Conservation (phyloP, 192 early-diverging fungal species). For the Coemansia sp. region DNA sequence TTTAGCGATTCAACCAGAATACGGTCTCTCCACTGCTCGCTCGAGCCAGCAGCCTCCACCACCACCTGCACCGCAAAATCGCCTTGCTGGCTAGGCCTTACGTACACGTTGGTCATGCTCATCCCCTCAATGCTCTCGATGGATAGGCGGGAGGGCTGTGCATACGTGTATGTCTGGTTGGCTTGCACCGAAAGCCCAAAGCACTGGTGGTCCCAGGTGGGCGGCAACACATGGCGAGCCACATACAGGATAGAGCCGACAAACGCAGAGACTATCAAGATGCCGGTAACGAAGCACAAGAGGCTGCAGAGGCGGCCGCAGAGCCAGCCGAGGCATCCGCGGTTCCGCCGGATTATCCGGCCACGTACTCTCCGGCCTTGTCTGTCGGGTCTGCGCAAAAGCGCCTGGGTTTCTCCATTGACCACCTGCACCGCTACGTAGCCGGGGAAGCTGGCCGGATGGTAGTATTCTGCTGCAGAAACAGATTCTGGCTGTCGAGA, state of each 20-base stretch:
- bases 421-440: constrained; percentile 34
- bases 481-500: background rate
- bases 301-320: constrained; percentile 19
- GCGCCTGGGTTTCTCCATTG: constrained; percentile 20
- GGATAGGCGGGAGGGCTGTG: background rate
- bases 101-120: constrained; percentile 18
- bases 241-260: constrained; percentile 8
- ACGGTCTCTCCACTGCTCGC: constrained; percentile 7
- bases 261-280: constrained; percentile 7
- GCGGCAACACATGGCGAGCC: constrained; percentile 9
- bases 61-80: constrained; percentile 18
- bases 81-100: background rate
- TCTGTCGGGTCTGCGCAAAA: background rate
- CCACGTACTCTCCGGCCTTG: background rate
- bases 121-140: constrained; percentile 32
- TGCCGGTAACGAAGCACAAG: constrained; percentile 17
- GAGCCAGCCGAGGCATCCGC: constrained; percentile 6
- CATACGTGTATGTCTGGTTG: constrained; percentile 13
- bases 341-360: background rate
- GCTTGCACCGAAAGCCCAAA: constrained; percentile 6
- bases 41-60: constrained; percentile 14
- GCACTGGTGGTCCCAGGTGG: constrained; percentile 24
- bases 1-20: constrained; percentile 1
- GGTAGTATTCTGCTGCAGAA: constrained; percentile 27
- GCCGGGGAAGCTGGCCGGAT: constrained; percentile 49